Conservation (phyloP, 2,329 filamentous ascomycete genomes). For the Leptographium procerum region DNA sequence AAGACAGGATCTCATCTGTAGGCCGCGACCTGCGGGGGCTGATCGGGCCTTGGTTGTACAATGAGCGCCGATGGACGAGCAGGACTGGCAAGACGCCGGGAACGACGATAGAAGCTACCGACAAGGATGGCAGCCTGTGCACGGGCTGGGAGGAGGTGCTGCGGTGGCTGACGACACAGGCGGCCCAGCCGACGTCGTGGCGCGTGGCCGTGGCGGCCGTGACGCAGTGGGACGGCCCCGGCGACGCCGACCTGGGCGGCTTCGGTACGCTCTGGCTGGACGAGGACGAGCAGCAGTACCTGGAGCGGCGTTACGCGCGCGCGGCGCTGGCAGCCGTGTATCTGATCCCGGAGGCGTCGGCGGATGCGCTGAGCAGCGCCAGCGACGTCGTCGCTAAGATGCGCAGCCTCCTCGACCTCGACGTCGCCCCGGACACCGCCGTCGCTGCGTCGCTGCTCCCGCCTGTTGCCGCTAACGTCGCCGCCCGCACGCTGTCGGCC, state of each 20-base stretch:
- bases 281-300: constrained; percentile 45
- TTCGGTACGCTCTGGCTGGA: constrained; percentile 45
- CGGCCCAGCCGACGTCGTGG: constrained; percentile 43
- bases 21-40: constrained; percentile 57
- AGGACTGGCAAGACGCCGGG: constrained; percentile 7
- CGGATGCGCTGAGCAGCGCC: constrained; percentile 46
- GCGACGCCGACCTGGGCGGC: constrained; percentile 56
- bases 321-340: constrained; percentile 59
- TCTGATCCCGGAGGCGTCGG: constrained; percentile 46
- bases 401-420: constrained; percentile 47
- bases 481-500: neutral
- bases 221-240: constrained; percentile 62
- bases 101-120: neutral
- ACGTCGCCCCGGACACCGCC: constrained; percentile 21
- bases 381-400: constrained; percentile 51
- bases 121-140: constrained; percentile 24
- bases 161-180: constrained; percentile 53
- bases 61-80: constrained; percentile 41
- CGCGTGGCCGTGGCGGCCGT: constrained; percentile 49
- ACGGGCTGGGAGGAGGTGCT: constrained; percentile 59
- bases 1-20: constrained; percentile 18
- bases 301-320: constrained; percentile 55
- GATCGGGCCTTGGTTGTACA: constrained; percentile 64
- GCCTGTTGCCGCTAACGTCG: constrained; percentile 19
- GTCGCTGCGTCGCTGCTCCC: constrained; percentile 32